Evolutionary conservation across 2,329 filamentous ascomycete species (phyloP).

Genomic region (Chaetomium sp.): DNA sequence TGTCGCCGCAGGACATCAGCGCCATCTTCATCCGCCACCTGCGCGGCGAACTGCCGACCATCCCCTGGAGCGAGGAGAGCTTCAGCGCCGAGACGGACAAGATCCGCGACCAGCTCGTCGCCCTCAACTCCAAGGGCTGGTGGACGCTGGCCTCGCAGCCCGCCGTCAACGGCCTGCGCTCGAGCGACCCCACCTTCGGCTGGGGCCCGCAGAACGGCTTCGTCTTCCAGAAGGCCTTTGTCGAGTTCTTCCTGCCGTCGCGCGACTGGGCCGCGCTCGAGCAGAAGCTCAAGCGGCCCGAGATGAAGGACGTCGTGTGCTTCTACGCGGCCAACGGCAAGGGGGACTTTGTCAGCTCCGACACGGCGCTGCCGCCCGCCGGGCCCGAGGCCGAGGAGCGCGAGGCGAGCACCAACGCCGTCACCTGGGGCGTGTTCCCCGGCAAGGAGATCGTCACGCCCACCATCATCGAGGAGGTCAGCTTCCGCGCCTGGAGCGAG

Average conservation of each 20-base stretch:
- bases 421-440: conserved; percentile 95
- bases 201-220: conserved; percentile 94
- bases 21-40: conserved; percentile 80
- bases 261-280: conserved; percentile 71
- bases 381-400: conserved; percentile 18
- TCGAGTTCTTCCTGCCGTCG: conserved; percentile 87
- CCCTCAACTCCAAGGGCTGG: conserved; percentile 80
- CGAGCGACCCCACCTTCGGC: conserved; percentile 77
- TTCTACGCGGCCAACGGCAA: conserved; percentile 83
- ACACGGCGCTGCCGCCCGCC: conserved; percentile 44
- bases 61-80: conserved; percentile 93
- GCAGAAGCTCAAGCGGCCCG: conserved; percentile 60
- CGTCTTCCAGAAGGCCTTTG: conserved; percentile 97
- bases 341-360: conserved; percentile 77
- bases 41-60: conserved; percentile 73
- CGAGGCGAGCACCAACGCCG: conserved; percentile 75
- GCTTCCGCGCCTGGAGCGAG: conserved; percentile 90
- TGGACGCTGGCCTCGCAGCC: conserved; percentile 97
- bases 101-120: conserved; percentile 75
- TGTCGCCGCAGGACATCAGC: conserved; percentile 70
- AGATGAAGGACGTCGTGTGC: conserved; percentile 68
- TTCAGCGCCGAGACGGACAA: conserved; percentile 79
- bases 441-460: conserved; percentile 96
- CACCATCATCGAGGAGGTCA: conserved; percentile 94
- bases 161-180: conserved; percentile 82